Evolutionary conservation across 805 yeast species (phyloP), one percentile per base, ranked within the genome.

Genomic region (Schizosaccharomyces octosporus): DNA sequence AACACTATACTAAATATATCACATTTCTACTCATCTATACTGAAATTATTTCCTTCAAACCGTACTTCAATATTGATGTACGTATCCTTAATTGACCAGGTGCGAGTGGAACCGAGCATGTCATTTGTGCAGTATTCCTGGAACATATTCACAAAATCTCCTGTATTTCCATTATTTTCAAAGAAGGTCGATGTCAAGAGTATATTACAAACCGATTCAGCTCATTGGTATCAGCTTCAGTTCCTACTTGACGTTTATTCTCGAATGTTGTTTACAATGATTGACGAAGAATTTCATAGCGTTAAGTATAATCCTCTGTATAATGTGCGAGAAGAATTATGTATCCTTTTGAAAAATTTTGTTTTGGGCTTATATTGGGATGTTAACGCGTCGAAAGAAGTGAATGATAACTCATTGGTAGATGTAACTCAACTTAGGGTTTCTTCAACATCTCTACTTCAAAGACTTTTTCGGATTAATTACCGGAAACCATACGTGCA

Each of bases 381-480:
- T 62, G 63, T 67, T 51, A 7, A 24, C 21, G 17, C 36, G 6
- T 17, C 36, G 3, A 29, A 51, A 51, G 57, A 51, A 19, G 36
- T 51, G 3, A 29, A 51, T 29, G n/a, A 29, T 9, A 24, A 21
- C 11, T 24, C 57, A 19, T 11, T 24, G 31, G 57, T 51, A n/a
- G 36, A 51, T 29, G 11, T 51, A 17, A 17, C 31, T 21, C 36
- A 24, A 7, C 36, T 73, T 42, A 69, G 72, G 61, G 68, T 67
- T 3, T 67, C 77, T 0, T 72, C 84, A 0, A 68, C 81, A n/a
- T 72, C 75, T 32, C 74, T 84, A 2, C 69, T 84, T 61, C 79
- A 82, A 61, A 89, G 84, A 68, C 69, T 86, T 0, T 82, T 84
- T 68, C 67, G 78, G 62, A 78, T 85, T 61, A 84, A 86, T 66